phyloP scores from a whole-genome alignment of 2,329 filamentous ascomycete species.

The Macrophomina phaseolina region DNA sequence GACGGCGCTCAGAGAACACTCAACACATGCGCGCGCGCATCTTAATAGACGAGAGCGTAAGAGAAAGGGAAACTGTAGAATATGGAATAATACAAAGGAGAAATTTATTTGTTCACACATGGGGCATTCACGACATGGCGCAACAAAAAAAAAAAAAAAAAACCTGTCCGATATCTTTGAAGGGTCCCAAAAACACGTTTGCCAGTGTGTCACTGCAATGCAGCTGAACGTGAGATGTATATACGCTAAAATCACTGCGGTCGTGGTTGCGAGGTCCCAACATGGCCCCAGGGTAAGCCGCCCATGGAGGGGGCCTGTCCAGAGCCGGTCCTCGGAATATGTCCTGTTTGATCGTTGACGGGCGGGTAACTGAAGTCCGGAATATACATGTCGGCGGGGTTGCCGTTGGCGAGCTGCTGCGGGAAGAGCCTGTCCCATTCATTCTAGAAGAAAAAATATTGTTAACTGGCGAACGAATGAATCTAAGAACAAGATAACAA shows the following conservation, averaged over 20 bases:
- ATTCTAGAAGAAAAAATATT: slow-evolving; percentile 38
- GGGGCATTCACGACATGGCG: not conserved
- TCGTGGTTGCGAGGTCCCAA: not conserved
- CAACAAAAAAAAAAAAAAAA: not conserved
- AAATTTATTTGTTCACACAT: slow-evolving; percentile 6
- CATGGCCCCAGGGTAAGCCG: slow-evolving; percentile 15
- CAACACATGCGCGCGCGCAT: not conserved
- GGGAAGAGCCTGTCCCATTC: slow-evolving; percentile 55
- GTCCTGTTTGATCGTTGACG: not conserved
- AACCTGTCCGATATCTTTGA: not conserved
- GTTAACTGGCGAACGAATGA: not conserved
- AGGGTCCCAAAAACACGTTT: not conserved
- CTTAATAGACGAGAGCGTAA: not conserved
- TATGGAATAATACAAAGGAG: not conserved
- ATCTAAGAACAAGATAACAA: not conserved
- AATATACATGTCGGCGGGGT: slow-evolving; percentile 38
- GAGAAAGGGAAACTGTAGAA: not conserved
- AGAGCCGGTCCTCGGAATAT: not conserved
- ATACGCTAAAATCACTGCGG: slow-evolving; percentile 2
- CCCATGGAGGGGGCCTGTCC: not conserved
- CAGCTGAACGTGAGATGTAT: not conserved
- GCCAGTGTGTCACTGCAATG: not conserved
- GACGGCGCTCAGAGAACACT: too few relatives aligned
- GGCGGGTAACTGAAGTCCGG: slow-evolving; percentile 44
- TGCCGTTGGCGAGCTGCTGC: slow-evolving; percentile 33